phyloP scores from a whole-genome alignment of 2,329 filamentous ascomycete genomes.

The Scleromitrula shiraiana region DNA sequence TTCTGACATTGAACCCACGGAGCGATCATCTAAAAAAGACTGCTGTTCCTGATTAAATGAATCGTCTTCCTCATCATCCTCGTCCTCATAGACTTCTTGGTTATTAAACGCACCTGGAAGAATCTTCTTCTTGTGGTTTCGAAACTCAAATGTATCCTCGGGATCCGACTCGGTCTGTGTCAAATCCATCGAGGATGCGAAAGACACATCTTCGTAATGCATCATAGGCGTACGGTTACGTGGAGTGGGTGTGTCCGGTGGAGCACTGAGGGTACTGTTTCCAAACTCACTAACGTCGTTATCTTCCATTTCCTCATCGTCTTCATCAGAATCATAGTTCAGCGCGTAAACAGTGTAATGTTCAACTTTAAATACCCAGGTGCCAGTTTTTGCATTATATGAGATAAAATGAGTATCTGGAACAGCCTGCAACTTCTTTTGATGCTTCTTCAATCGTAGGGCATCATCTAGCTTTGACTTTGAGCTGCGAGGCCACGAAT shows the following conservation, averaged over 20 bases:
- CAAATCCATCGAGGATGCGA: conserved; percentile 32
- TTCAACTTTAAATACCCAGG: conserved; percentile 89
- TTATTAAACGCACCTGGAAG: conserved; percentile 78
- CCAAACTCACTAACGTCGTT: conserved; percentile 36
- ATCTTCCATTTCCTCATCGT: conserved; percentile 57
- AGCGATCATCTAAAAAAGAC: conserved; percentile 93
- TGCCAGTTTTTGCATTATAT: conserved; percentile 71
- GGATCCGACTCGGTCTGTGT: conserved; percentile 28
- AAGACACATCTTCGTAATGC: conserved; percentile 24
- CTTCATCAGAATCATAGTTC: conserved; percentile 64
- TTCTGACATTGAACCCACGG: conserved; percentile 67
- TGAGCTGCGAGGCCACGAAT: conserved; percentile 78
- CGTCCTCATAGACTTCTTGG: conserved; percentile 44
- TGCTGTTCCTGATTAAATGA: conserved; percentile 37
- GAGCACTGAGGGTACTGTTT: conserved; percentile 42
- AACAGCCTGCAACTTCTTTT: conserved; percentile 73
- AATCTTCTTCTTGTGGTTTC: conserved; percentile 29
- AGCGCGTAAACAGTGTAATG: conserved; percentile 96
- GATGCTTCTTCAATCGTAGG: conserved; percentile 69
- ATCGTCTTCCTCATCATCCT: conserved; percentile 43
- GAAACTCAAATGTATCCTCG: conserved; percentile 31
- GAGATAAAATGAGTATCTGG: conserved; percentile 71
- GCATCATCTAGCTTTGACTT: conserved; percentile 55
- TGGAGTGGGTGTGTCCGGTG: conserved; percentile 36
- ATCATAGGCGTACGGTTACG: conserved; percentile 20